Conservation (phyloP, 192 early-diverging fungal species). For the Backusella macrospora region DNA sequence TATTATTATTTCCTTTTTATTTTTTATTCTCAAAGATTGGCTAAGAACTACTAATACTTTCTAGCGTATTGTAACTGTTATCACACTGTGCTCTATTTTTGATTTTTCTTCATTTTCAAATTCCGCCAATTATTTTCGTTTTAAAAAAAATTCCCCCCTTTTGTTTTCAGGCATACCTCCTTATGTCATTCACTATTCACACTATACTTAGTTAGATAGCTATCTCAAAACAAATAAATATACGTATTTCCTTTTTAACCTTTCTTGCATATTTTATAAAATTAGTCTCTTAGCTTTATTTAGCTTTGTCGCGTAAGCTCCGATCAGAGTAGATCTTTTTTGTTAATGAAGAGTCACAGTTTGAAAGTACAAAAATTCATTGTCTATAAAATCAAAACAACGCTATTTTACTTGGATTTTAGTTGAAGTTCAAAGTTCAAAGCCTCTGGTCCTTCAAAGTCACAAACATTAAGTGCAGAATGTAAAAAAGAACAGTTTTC, state of each 20-base stretch:
- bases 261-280: neutral
- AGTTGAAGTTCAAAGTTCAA: neutral
- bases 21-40: neutral
- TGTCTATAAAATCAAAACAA: neutral
- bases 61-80: neutral
- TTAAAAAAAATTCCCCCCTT: neutral
- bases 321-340: neutral
- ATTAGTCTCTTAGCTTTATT: neutral
- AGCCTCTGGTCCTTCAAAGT: neutral
- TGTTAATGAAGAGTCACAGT: neutral
- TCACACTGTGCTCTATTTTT: slow-evolving; percentile 1
- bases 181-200: slow-evolving; percentile 13
- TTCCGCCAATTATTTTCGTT: neutral
- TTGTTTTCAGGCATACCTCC: neutral
- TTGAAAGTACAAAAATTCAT: neutral
- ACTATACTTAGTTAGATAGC: slow-evolving; percentile 1
- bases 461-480: neutral
- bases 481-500: neutral
- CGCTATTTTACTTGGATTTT: neutral
- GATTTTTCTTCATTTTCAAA: neutral
- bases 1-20: neutral
- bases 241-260: neutral
- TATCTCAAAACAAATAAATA: slow-evolving; percentile 4
- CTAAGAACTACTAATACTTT: slow-evolving; percentile 6
- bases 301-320: neutral